Base-by-base conservation (phyloP, 805 yeast genomes). In the Sugiyamaella mastotermitis region DNA sequence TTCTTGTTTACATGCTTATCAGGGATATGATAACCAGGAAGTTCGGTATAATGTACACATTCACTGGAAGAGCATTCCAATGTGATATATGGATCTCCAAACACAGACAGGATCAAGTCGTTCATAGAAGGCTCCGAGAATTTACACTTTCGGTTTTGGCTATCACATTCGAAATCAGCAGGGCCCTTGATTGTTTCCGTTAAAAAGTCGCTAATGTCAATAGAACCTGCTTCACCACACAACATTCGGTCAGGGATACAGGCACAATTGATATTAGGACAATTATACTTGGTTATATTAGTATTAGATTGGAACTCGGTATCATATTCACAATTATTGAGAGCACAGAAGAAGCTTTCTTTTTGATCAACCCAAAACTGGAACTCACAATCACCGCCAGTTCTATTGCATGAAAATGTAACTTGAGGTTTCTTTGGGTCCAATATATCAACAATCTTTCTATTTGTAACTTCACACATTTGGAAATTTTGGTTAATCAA, bases 111-210 rank as follows among this genome's bases (percentile, higher is more conserved):
- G 41, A 92, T 92, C 53, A 92, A 70, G 48, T 84, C 94, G 62
- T 92, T 84, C 97, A 92, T 90, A 38, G 92, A 80, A 31, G 98
- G 97, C 56, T 92, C 98, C 2, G 90, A 80, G 53, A 92, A 92
- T 33, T 68, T 68, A 64, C 98, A 92, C 32, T 68, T 61, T 29
- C 69, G 74, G 11, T 71, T 57, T 4, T 62, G 58, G 16, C 83
- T 58, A 57, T 86, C 84, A 63, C 98, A 92, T 3, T 76, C 64
- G 53, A 92, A 87, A 46, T 83, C 88, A 22, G 95, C 98, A 0
- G 98, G 98, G 1, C 98, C 98, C 26, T 65, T 66, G 44, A 92
- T 87, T 4, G 95, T 83, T 55, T 88, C 92, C 1, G 87, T 77
- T 43, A 92, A 68, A 59, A 94, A 92, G 40, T 90, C 97, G 1